Conservation (phyloP, 179 eudicot genomes). For the Spergularia azorica region DNA sequence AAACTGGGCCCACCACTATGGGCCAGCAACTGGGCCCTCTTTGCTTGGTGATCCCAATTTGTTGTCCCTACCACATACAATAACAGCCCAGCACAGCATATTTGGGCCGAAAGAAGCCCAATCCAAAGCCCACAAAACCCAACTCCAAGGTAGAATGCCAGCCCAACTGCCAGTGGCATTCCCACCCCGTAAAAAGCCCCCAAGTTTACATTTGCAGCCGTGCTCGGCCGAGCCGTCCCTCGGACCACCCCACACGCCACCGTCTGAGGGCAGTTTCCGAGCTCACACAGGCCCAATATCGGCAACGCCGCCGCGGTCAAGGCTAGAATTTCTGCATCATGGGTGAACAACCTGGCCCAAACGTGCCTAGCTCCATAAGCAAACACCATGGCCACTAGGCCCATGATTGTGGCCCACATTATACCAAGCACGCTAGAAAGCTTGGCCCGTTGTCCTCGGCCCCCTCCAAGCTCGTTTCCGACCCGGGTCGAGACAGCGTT, state of each 20-base stretch:
- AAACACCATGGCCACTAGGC: slow-evolving; percentile 52
- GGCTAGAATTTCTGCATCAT: slow-evolving; percentile 47
- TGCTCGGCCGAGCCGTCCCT: slow-evolving; percentile 73
- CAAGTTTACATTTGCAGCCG: slow-evolving; percentile 71
- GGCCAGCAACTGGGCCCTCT: slow-evolving; percentile 61
- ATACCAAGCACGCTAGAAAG: slow-evolving; percentile 48
- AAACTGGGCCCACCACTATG: slow-evolving; percentile 30
- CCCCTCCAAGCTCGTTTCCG: slow-evolving; percentile 84
- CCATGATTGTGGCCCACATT: slow-evolving; percentile 57
- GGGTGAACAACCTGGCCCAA: slow-evolving; percentile 68
- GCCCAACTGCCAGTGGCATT: slow-evolving; percentile 70
- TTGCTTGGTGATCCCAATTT: slow-evolving; percentile 63
- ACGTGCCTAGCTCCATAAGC: slow-evolving; percentile 40
- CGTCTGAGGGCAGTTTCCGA: slow-evolving; percentile 91
- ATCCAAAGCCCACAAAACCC: slow-evolving; percentile 87
- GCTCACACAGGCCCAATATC: slow-evolving; percentile 76
- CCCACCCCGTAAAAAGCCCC: slow-evolving; percentile 84
- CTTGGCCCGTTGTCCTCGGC: slow-evolving; percentile 56
- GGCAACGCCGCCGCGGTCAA: slow-evolving; percentile 71
- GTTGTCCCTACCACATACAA: slow-evolving; percentile 77
- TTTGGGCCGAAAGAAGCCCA: slow-evolving; percentile 74
- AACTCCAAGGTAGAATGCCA: slow-evolving; percentile 51
- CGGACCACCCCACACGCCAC: slow-evolving; percentile 82
- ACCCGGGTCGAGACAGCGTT: slow-evolving; percentile 84
- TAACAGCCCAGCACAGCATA: slow-evolving; percentile 83